Conservation (phyloP, 768 basidiomycete genomes). For the Tremella yokohamensis region DNA sequence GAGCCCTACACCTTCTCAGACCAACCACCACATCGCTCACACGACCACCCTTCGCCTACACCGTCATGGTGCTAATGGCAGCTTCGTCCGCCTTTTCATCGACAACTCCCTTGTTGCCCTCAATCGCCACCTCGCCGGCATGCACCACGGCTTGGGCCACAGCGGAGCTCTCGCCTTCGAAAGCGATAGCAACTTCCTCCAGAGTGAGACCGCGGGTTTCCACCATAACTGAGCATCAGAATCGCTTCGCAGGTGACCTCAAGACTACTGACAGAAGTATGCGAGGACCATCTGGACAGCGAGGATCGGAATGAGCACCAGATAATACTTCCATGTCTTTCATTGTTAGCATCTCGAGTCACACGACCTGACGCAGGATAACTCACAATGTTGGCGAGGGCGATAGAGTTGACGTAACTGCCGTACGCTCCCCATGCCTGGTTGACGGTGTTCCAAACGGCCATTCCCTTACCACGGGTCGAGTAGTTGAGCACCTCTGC, state of each 20-base stretch:
- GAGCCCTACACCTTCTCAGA: too few species aligned
- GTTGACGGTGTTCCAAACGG: slow-evolving; percentile 5
- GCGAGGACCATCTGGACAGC: neutral
- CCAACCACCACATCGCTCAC: too few species aligned
- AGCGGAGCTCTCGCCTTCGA: neutral
- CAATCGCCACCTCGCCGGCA: too few species aligned
- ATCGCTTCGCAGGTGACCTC: too few species aligned
- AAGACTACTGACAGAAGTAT: neutral
- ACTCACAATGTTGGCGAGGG: slow-evolving; percentile 17
- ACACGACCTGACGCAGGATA: too few species aligned
- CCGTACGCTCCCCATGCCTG: slow-evolving; percentile 13
- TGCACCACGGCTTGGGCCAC: neutral
- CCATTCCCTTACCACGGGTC: slow-evolving; percentile 8
- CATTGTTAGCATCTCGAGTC: too few species aligned
- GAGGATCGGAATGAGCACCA: neutral
- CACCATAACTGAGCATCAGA: neutral
- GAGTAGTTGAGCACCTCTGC: slow-evolving; percentile 8
- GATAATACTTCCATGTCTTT: slow-evolving; percentile 17
- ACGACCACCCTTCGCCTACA: too few species aligned
- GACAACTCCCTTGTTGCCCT: too few species aligned
- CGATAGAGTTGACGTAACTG: slow-evolving; percentile 39
- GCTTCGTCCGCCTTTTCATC: too few species aligned
- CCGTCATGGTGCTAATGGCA: too few species aligned
- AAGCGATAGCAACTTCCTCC: neutral
- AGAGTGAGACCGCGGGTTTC: slow-evolving; percentile 3